Evolutionary conservation across 257 asterid species (phyloP), one percentile per base, ranked within the genome.

Genomic region (Misopates orontium): DNA sequence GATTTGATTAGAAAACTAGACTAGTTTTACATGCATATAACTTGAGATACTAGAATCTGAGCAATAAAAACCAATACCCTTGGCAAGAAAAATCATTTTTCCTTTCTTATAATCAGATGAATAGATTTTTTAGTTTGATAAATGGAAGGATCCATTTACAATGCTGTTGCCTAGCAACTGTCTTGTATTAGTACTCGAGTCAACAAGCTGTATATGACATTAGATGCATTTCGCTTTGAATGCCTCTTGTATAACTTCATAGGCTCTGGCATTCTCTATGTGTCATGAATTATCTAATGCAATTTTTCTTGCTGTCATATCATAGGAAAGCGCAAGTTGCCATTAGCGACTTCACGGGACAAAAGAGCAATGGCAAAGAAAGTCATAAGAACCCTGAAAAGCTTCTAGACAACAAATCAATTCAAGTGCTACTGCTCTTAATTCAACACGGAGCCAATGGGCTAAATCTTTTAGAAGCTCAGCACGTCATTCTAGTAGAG

Each of bases 371-470:
- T 59, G 58, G 61, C 18, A 78, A 60, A 75, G 84, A 60, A 66
- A 76, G 66, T 62, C 75, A 66, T 41, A 76, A 69, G 54, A 78
- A 67, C 66, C 63, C 67, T 16, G 76, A 67, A 22, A 73, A 63
- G 50, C 70, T 74, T 60, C 56, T 51, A 42, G 81, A 80, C 40
- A 16, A 82, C 56, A 73, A 80, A 63, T 67, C 87, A 53, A 75
- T 82, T 68, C 96, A 84, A 82, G 98, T 93, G 16, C 76, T 93
- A 52, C 75, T 93, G 75, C 85, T 93, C 71, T 78, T 93, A 65
- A 82, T 90, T 75, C 97, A 90, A 75, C 97, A 90, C 71, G 98
- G 98, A 54, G 95, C 98, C 14, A 93, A 93, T 61, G 98, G 98
- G 57, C 88, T 93, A 65, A 93, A 93, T 77, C 98, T 93, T 64